Percentiles rank a stretch among this genome's conserved stretches.
Evolutionary conservation across 495 filamentous ascomycete species (phyloP).

Genomic region (Talaromyces trachyspermus): DNA sequence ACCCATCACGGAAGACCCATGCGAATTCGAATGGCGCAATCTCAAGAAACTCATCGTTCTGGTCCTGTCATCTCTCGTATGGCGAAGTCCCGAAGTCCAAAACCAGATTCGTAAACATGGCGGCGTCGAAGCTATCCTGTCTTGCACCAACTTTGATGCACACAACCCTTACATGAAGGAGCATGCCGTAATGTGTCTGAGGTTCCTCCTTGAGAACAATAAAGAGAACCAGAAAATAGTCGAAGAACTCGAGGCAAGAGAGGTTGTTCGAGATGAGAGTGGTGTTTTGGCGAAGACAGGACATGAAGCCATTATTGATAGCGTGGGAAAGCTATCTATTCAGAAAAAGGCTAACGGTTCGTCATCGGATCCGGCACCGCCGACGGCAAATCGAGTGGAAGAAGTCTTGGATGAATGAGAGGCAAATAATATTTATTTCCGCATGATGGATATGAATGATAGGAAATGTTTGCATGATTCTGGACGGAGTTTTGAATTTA

Average conservation of each 20-base stretch:
- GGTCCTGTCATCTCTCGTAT: constrained; percentile 74
- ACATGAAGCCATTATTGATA: constrained; percentile 47
- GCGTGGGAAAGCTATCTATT: constrained; percentile 42
- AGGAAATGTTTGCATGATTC: not conserved
- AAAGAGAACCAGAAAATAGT: constrained; percentile 71
- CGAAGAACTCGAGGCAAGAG: constrained; percentile 52
- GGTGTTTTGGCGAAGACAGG: constrained; percentile 44
- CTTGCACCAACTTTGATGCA: constrained; percentile 78
- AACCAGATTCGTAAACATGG: constrained; percentile 74
- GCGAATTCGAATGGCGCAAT: constrained; percentile 87
- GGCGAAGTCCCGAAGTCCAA: constrained; percentile 74
- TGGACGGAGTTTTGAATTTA: too few relatives aligned
- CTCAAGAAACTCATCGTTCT: constrained; percentile 88
- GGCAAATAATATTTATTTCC: not conserved
- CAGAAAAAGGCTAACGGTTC: constrained; percentile 19
- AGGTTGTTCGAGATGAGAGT: constrained; percentile 41
- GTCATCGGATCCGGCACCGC: not conserved
- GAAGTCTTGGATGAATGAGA: constrained; percentile 1
- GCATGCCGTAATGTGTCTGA: constrained; percentile 82
- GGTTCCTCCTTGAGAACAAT: constrained; percentile 81
- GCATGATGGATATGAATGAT: not conserved
- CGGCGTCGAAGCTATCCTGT: constrained; percentile 77
- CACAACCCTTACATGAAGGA: constrained; percentile 88
- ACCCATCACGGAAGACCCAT: constrained; percentile 69
- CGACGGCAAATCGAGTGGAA: constrained; percentile 1